phyloP scores from a whole-genome alignment of 176 grass and related monocot species.

The Themeda triandra region DNA sequence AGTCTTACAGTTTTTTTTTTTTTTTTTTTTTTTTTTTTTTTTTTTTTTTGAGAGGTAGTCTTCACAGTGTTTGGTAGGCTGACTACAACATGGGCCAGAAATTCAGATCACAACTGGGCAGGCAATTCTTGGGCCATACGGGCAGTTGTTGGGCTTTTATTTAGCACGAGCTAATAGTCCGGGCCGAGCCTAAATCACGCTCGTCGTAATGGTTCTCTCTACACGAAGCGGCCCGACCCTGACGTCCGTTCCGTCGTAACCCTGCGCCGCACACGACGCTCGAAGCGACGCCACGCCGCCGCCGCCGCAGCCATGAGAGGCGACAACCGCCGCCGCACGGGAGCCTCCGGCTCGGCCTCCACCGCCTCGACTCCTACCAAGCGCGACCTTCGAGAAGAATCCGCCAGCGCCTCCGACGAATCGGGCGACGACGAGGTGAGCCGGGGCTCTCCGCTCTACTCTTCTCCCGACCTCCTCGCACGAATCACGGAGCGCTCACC shows the following conservation, averaged over 20 bases:
- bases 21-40: no score
- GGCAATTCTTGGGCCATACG: neutral
- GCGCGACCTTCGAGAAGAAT: neutral
- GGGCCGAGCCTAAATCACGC: neutral
- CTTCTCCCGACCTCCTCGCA: neutral
- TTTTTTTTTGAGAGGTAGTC: no score
- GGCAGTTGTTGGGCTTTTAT: no score
- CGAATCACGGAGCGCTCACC: neutral
- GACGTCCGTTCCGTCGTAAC: no score
- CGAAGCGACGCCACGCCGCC: conserved; percentile 7
- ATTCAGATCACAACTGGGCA: neutral
- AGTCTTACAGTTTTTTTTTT: no score
- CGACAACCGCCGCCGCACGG: conserved; percentile 3
- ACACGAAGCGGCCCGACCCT: neutral
- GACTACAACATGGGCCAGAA: neutral
- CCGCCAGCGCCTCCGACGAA: neutral
- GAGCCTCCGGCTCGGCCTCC: neutral
- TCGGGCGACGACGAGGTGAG: conserved; percentile 32
- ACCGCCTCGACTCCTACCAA: neutral
- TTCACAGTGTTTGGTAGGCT: neutral
- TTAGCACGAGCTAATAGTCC: neutral
- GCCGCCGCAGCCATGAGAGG: conserved; percentile 33
- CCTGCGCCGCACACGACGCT: neutral
- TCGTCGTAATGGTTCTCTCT: neutral
- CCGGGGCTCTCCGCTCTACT: neutral